These are phyloP conservation scores for Haplosporangium sp. DNA, from an alignment of 371 early-diverging fungal species.

Conservation along the genomic window DNA sequence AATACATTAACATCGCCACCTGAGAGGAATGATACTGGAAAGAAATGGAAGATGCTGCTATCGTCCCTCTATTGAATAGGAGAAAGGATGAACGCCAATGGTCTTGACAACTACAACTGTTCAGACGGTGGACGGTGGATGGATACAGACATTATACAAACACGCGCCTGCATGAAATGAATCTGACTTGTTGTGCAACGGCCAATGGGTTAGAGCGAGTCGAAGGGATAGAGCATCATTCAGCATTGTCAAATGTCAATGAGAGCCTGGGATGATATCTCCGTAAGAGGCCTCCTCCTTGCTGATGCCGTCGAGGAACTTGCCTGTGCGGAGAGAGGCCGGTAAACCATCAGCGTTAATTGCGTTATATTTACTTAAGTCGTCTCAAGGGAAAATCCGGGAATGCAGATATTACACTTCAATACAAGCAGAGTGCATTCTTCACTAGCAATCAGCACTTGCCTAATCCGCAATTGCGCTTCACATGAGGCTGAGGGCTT, in stretches of 20 bases:
- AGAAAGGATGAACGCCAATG: not conserved
- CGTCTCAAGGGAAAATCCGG: no score
- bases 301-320: not conserved
- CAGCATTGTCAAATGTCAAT: conserved; percentile 30
- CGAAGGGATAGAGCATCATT: not conserved
- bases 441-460: no score
- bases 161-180: not conserved
- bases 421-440: no score
- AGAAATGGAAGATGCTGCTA: no score
- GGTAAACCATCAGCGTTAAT: no score
- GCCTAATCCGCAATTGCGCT: not conserved
- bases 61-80: no score
- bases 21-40: no score
- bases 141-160: not conserved
- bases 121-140: no score
- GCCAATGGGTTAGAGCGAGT: not conserved
- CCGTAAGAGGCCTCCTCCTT: not conserved
- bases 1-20: not conserved
- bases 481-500: not conserved
- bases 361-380: no score
- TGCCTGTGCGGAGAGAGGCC: not conserved
- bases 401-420: no score
- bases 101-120: not conserved
- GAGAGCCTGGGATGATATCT: conserved; percentile 20
- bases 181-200: not conserved